A percentile compares a stretch with the other conserved stretches of the same genome.
Conservation (phyloP, 768 basidiomycete genomes). For the Phlebiopsis flavidoalba region DNA sequence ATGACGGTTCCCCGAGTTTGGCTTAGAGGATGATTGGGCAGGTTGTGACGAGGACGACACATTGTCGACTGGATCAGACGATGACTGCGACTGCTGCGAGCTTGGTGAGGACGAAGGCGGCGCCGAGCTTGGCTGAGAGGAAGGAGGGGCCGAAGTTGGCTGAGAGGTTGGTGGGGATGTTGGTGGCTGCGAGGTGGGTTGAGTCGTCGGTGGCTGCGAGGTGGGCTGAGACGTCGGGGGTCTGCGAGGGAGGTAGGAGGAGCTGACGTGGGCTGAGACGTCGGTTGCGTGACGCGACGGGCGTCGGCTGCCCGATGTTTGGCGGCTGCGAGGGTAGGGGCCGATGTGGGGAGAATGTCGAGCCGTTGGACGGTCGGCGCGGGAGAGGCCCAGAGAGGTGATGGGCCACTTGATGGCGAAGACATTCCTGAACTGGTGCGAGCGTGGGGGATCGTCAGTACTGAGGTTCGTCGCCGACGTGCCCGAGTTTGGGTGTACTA, state of each 20-base stretch:
- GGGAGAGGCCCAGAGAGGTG: constrained; percentile 3
- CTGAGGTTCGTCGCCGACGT: background rate
- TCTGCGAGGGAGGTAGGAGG: constrained; percentile 9
- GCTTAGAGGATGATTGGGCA: background rate
- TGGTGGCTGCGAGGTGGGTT: constrained; percentile 4
- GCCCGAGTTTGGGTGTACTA: background rate
- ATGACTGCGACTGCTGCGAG: constrained; percentile 9
- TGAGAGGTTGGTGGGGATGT: constrained; percentile 9
- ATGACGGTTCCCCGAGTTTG: constrained; percentile 14
- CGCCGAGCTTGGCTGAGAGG: constrained; percentile 10
- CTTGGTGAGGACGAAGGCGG: constrained; percentile 7
- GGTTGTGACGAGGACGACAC: background rate
- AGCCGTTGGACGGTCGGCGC: constrained; percentile 12
- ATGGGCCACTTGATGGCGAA: background rate
- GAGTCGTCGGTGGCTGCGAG: constrained; percentile 9
- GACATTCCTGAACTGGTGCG: background rate
- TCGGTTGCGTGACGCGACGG: constrained; percentile 1
- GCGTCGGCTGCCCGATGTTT: constrained; percentile 6
- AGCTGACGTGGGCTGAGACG: constrained; percentile 6
- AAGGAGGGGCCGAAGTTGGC: constrained; percentile 5
- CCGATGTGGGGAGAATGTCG: constrained; percentile 9
- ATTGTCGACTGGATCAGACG: constrained; percentile 5
- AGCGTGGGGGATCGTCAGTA: background rate
- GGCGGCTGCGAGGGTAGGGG: constrained; percentile 4
- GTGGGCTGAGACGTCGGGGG: constrained; percentile 5